Conservation (phyloP, 1,139 yeast genomes). For the Zygoascus hellenicus region DNA sequence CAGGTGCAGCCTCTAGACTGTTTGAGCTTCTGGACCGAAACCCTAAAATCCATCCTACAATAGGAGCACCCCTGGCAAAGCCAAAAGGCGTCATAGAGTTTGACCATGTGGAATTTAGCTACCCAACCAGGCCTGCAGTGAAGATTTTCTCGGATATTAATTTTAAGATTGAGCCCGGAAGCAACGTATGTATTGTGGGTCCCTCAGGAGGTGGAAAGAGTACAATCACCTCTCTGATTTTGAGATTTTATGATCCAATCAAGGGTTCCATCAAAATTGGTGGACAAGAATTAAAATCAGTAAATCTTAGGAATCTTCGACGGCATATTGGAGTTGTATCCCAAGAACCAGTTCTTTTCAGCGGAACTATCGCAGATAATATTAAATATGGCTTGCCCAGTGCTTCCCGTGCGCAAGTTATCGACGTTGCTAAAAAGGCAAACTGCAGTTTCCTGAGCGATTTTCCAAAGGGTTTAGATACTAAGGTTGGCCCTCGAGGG, state of each 20-base stretch:
- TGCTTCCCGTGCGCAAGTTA: conserved; percentile 58
- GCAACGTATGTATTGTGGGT: conserved; percentile 90
- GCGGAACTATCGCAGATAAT: conserved; percentile 84
- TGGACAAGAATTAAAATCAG: conserved; percentile 57
- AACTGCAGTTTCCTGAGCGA: conserved; percentile 70
- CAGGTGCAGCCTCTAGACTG: conserved; percentile 90
- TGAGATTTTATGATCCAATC: conserved; percentile 76
- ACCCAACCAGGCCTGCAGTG: conserved; percentile 81
- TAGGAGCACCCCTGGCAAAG: conserved; percentile 44
- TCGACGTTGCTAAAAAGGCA: conserved; percentile 69
- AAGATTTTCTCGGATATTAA: conserved; percentile 59
- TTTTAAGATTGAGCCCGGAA: conserved; percentile 69
- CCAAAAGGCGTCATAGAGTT: conserved; percentile 54
- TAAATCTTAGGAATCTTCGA: conserved; percentile 70
- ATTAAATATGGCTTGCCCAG: conserved; percentile 65
- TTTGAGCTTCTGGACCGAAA: conserved; percentile 79
- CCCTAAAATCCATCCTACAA: conserved; percentile 59
- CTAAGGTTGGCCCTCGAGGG: conserved; percentile 80
- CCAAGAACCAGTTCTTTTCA: conserved; percentile 90
- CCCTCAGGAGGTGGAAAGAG: conserved; percentile 97
- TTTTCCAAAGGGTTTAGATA: conserved; percentile 78
- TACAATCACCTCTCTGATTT: conserved; percentile 71
- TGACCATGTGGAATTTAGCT: conserved; percentile 61
- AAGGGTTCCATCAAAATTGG: conserved; percentile 64
- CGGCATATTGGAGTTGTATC: conserved; percentile 79